Conservation (phyloP, 495 filamentous ascomycete species). For the Lasiosphaeriaceae sp. region DNA sequence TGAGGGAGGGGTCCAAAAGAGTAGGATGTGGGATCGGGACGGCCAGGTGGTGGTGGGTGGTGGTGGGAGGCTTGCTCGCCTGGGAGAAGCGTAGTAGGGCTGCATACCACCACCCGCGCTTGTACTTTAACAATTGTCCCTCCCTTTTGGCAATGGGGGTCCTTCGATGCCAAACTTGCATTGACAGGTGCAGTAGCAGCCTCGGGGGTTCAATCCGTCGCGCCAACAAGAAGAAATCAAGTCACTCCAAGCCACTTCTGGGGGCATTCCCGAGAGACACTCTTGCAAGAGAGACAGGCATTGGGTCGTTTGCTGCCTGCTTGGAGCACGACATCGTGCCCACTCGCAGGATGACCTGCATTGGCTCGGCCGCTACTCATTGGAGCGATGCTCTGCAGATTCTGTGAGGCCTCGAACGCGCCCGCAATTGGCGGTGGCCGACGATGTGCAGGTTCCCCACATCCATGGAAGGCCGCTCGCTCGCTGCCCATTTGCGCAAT, state of each 20-base stretch:
- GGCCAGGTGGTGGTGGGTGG: background rate
- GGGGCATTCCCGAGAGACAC: background rate
- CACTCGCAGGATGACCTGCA: background rate
- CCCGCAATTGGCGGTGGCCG: background rate
- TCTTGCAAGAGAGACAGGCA: background rate
- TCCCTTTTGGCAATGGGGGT: background rate
- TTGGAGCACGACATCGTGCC: background rate
- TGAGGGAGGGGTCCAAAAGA: background rate
- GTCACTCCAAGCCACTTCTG: too few relatives aligned
- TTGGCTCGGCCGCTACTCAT: background rate
- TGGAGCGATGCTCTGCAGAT: constrained; percentile 1
- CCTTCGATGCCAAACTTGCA: background rate
- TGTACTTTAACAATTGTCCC: background rate
- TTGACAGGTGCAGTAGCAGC: background rate
- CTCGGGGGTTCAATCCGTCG: too few relatives aligned
- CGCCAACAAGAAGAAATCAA: too few relatives aligned
- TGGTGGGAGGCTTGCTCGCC: background rate
- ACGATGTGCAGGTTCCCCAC: background rate
- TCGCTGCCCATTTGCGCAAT: too few relatives aligned
- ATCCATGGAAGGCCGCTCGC: background rate
- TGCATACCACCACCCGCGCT: constrained; percentile 4
- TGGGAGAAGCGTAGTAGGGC: constrained; percentile 1
- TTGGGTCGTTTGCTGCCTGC: background rate
- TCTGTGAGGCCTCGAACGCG: background rate
- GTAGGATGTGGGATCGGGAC: background rate